Base-by-base conservation (phyloP, 768 basidiomycete genomes). In the Suillus decipiens region DNA sequence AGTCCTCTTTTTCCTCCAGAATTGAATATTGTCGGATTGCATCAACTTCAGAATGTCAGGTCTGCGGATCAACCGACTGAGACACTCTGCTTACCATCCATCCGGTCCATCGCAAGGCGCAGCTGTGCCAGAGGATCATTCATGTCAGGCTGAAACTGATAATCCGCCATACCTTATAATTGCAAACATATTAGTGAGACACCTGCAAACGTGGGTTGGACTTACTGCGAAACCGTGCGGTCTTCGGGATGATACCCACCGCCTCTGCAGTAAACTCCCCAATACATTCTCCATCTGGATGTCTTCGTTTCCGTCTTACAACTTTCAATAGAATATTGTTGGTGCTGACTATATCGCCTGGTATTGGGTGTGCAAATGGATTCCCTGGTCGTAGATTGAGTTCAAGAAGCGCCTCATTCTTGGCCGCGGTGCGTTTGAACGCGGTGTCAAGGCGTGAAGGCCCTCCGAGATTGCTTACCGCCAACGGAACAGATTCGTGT, bases 161-260 rank as follows among this genome's bases (percentile, higher is more conserved):
- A 97, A 74, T 99, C 96, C 43, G 89, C 92, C 92, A 98, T 94
- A 62, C 88, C 96, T 98, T 7, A 62, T 37, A 61, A 19, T 57
- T 57, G 17, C 24, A 12, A 12, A 39, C 34, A 9, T 19, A 31
- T 56, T 41, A 17, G 63, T 6, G 60, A 54, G 42, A 43, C 24
- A 15, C 19, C 50, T 60, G 24, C 48, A 9, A 24, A 28, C 14
- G 45, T 56, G 24, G 28, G 60, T 39, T 31, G 22, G 11, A 80
- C 89, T 76, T 71, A 96, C 96, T 89, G 77, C 96, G 84, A 78
- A 98, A 99, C 60, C 96, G 83, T 59, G 87, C 90, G 4, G 94
- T 93, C 77, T 90, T 94, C 0, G 86, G 79, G n/a, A 91, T 81
- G 14, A 88, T 75, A 0, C 96, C 96, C 9, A 92, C 74, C 0